phyloP scores from a whole-genome alignment of 345 rosid species.

The Brassica nigra region DNA sequence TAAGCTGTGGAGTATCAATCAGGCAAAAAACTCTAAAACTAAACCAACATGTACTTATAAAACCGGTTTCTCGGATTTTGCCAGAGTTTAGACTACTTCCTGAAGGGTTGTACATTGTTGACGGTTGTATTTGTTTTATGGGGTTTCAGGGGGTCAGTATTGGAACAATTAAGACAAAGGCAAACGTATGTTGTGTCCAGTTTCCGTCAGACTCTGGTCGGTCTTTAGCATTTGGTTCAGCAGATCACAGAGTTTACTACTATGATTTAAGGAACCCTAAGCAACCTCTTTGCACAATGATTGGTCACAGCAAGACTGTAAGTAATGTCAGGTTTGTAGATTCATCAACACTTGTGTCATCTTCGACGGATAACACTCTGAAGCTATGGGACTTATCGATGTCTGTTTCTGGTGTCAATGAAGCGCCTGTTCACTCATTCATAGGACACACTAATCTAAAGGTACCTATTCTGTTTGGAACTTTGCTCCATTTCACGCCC shows the following conservation, averaged over 20 bases:
- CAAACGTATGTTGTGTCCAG: constrained; percentile 93
- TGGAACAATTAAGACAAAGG: constrained; percentile 85
- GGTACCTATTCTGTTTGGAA: constrained; percentile 61
- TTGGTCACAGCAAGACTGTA: constrained; percentile 80
- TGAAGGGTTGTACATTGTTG: constrained; percentile 45
- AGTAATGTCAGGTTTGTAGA: constrained; percentile 91
- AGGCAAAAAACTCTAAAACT: constrained; percentile 77
- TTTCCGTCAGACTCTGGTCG: constrained; percentile 82
- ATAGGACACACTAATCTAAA: constrained; percentile 84
- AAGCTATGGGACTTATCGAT: constrained; percentile 96
- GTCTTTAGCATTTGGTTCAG: constrained; percentile 91
- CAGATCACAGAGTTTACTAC: constrained; percentile 88
- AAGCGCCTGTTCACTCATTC: constrained; percentile 78
- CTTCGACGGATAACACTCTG: constrained; percentile 90
- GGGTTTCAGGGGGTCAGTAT: constrained; percentile 81
- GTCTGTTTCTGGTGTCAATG: constrained; percentile 66
- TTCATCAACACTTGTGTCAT: constrained; percentile 70
- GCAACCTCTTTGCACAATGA: constrained; percentile 78
- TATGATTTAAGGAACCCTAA: constrained; percentile 85
- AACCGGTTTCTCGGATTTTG: constrained; percentile 88
- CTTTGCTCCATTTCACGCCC: constrained; percentile 16
- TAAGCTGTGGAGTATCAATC: constrained; percentile 99
- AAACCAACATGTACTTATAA: constrained; percentile 27
- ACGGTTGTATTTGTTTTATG: constrained; percentile 82
- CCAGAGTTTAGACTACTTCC: constrained; percentile 62